Conservation (phyloP, 805 yeast species). For the Saccharomycodes ludwigii region DNA sequence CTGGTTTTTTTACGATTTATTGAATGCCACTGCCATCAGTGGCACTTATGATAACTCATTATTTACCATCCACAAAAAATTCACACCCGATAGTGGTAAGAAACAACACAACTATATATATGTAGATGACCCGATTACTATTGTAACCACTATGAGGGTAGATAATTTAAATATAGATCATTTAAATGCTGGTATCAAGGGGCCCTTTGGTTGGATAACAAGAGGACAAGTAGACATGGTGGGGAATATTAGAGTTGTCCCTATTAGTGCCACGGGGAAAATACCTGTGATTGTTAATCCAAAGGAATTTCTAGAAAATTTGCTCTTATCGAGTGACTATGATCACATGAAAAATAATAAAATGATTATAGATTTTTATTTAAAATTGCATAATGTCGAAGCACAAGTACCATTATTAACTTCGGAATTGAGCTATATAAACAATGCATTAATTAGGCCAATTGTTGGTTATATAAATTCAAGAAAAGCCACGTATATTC, state of each 20-base stretch:
- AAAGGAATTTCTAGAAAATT: slow-evolving; percentile 34
- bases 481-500: slow-evolving; percentile 68
- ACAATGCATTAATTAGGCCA: slow-evolving; percentile 85
- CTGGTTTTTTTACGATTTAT: slow-evolving; percentile 82
- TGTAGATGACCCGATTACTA: slow-evolving; percentile 11
- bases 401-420: slow-evolving; percentile 84
- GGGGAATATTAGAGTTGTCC: slow-evolving; percentile 69
- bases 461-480: slow-evolving; percentile 93
- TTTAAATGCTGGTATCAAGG: slow-evolving; percentile 76
- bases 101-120: slow-evolving; percentile 3
- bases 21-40: slow-evolving; percentile 72
- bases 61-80: slow-evolving; percentile 70
- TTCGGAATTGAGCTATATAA: slow-evolving; percentile 79
- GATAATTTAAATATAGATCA: slow-evolving; percentile 84
- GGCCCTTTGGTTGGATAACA: slow-evolving; percentile 97
- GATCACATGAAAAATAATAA: slow-evolving; percentile 4
- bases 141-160: slow-evolving; percentile 63
- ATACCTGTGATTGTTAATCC: slow-evolving; percentile 39
- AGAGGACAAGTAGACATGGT: slow-evolving; percentile 86
- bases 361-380: slow-evolving; percentile 63
- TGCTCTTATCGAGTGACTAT: slow-evolving; percentile 14
- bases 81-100: slow-evolving; percentile 8
- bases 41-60: slow-evolving; percentile 91
- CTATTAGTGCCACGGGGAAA: slow-evolving; percentile 57
- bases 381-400: slow-evolving; percentile 72